These are phyloP conservation scores for Eucommia ulmoides DNA, from an alignment of 257 asterid genomes.

Conservation along the genomic window DNA sequence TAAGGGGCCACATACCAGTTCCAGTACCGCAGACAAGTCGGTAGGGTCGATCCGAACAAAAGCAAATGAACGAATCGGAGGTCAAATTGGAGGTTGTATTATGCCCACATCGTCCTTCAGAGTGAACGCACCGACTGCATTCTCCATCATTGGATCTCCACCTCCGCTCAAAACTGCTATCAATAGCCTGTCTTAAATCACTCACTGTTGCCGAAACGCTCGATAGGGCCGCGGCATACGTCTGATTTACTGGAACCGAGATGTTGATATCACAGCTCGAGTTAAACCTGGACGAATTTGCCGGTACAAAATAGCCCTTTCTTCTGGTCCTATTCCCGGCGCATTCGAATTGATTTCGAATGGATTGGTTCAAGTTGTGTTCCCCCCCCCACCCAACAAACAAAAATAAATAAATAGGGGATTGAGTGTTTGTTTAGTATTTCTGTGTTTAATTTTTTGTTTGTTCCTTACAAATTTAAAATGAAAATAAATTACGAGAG, in stretches of 20 bases:
- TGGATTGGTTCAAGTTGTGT: background rate
- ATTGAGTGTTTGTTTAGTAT: too few relatives aligned
- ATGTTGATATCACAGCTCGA: background rate
- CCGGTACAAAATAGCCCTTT: too few relatives aligned
- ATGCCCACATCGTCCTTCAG: background rate
- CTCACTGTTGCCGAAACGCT: background rate
- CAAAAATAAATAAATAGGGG: too few relatives aligned
- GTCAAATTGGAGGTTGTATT: background rate
- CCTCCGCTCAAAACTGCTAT: background rate
- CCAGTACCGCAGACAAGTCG: background rate
- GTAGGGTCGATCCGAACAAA: background rate
- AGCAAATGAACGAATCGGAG: background rate
- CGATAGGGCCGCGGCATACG: background rate
- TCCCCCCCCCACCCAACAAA: too few relatives aligned
- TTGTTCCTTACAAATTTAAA: too few relatives aligned
- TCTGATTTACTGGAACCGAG: background rate
- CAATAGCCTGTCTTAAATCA: background rate
- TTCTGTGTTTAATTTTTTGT: too few relatives aligned
- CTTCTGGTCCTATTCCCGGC: too few relatives aligned
- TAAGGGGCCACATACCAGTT: background rate
- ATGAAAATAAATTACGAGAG: too few relatives aligned
- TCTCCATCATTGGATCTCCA: background rate
- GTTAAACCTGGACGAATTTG: too few relatives aligned
- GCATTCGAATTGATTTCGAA: too few relatives aligned
- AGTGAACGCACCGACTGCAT: background rate